Evolutionary conservation across 2,329 filamentous ascomycete genomes (phyloP), one percentile per base, ranked within the genome.

Genomic region (Penicillium sp.): DNA sequence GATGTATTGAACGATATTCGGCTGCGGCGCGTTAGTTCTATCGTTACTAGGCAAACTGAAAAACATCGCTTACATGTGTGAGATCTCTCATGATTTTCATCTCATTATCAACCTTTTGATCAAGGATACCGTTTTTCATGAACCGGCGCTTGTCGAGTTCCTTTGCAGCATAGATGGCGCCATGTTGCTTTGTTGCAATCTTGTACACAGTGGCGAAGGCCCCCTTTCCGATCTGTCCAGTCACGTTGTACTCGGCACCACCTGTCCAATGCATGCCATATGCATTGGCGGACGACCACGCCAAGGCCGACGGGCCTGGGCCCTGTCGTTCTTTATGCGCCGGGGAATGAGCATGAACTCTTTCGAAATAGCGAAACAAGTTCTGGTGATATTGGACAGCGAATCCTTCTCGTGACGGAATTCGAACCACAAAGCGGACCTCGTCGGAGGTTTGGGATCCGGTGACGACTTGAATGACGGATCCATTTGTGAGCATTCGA

Each of bases 131-230:
- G 66, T 96, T 94, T 77, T 96, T 96, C 80, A 96, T 90, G 70
- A 97, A 96, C 19, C 88, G 87, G 52, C 90, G 86, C 77, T 97
- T 97, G 74, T 97, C 92, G 4, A 99, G 84, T 74, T 97, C 92
- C 73, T 99, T 99, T 15, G 92, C 93, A 5, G 94, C 94, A 68
- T 89, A 96, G 0, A 93, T 86, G 31, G 85, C 80, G 1, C 94
- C 94, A 68, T 94, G 87, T 67, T 86, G 89, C 75, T 92, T 96
- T 19, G 89, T 88, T 0, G 93, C 93, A 27, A 97, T 83, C 72
- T 92, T 91, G 76, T 96, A 93, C 1, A 99, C 94, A 0, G 88
- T 91, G 5, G 94, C 94, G 78, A 99, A 99, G 3, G 94, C 93
- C 6, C 94, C 94, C 73, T 94, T 94, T 44, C 94, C 94, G 62